phyloP scores from a whole-genome alignment of 108 stramenopile genomes.

The Cyclostephanos tholiformis region DNA sequence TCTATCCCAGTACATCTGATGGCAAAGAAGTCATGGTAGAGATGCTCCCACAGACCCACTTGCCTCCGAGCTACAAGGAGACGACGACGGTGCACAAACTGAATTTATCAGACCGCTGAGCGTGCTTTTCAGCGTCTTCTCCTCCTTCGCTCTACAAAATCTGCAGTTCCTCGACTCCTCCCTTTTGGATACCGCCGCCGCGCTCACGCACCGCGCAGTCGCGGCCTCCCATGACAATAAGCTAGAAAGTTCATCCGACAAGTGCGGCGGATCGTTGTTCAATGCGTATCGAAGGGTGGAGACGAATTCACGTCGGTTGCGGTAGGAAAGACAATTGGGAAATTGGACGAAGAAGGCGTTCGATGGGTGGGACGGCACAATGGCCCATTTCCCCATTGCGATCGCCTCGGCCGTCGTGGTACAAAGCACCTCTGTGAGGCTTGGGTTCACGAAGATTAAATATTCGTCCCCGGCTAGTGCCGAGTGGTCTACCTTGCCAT shows the following conservation, averaged over 20 bases:
- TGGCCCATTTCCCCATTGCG: conserved; percentile 86
- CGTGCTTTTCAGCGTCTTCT: conserved; percentile 28
- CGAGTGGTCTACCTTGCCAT: conserved; percentile 69
- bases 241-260: conserved; percentile 35
- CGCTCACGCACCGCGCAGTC: conserved; percentile 64
- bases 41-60: neutral
- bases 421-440: conserved; percentile 80
- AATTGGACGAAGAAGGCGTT: conserved; percentile 78
- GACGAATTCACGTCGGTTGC: conserved; percentile 57
- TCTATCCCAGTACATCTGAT: no score
- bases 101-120: conserved; percentile 30
- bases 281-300: conserved; percentile 55
- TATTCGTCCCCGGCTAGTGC: conserved; percentile 49
- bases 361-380: conserved; percentile 76
- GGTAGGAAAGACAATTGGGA: conserved; percentile 73
- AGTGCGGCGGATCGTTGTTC: conserved; percentile 54
- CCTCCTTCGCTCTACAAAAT: conserved; percentile 33
- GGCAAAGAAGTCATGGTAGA: no score
- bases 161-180: conserved; percentile 59
- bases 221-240: conserved; percentile 79
- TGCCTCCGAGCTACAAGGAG: no score
- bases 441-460: conserved; percentile 82
- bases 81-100: no score
- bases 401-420: conserved; percentile 87
- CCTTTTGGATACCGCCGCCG: conserved; percentile 54